Base-by-base conservation (phyloP, 805 yeast genomes). In the Metschnikowia cubensis region DNA sequence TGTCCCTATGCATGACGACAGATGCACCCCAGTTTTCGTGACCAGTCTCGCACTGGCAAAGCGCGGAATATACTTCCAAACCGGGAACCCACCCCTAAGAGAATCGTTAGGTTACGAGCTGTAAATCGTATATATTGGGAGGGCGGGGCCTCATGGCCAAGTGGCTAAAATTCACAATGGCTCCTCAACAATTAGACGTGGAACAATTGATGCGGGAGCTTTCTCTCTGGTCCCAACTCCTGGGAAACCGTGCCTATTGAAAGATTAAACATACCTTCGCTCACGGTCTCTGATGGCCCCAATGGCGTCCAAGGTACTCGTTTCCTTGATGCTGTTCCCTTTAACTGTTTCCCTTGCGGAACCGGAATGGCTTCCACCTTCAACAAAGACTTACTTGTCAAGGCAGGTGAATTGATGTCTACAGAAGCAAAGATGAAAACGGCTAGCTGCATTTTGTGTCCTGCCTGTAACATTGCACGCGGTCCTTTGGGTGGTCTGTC, bases 401-500 rank as follows among this genome's bases (percentile, higher is more conserved):
- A 73, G 49, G 79, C 79, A 21, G 87, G 87, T 50, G 56, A 63
- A 29, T 62, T 80, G 49, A 77, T 81, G 78, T 84, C 77, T 25
- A 58, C 59, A 22, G 85, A 82, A 61, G 82, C 84, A 21, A 76
- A 67, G 51, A 71, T 73, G 55, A 81, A 82, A 56, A 76, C 78
- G 33, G 82, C 74, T 8, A 79, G 77, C 53, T 75, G 76, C 21
- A 70, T 77, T 44, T 62, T 67, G 51, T 71, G 72, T 31, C 74
- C 74, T 21, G 69, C 74, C 21, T 64, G 69, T 50, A 81, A 81
- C 67, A 81, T 80, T 55, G 80, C 73, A 47, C 67, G 86, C 47
- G 74, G 76, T n/a, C 85, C 85, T 10, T 63, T 78, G 33, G 85
- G 85, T 31, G 85, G 87, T 17, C 67, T 87, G 48, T 81, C 81